Evolutionary conservation across 2,329 filamentous ascomycete species (phyloP), one percentile per base, ranked within the genome.

Genomic region (Cladosporium sp.): DNA sequence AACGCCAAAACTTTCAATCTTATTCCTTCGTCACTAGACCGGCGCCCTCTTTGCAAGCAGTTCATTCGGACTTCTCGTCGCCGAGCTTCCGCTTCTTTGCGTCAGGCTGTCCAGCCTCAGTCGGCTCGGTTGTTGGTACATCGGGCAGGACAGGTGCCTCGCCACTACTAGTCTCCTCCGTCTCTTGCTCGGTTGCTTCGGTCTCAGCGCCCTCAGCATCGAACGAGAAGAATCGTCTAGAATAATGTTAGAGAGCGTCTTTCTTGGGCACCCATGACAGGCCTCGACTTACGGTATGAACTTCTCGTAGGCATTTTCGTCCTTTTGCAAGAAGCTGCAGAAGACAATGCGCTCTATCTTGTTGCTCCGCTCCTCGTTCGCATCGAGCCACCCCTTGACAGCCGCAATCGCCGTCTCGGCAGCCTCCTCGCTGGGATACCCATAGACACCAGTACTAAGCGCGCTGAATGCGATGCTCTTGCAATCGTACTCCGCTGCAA

Each of bases 401-500:
- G 86, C 86, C 34, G 84, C 80, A 61, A 90, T 83, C 1, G 92
- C 95, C 11, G 89, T 84, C n/a, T 82, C 76, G 0, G 92, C 92
- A 0, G 94, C 95, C 48, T 88, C 84, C 0, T 75, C 69, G 71
- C 87, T 91, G 0, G 94, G 94, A 75, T 96, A 98, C 0, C 92
- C 92, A 75, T 97, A 98, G 1, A 97, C 77, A 0, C 94, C 95
- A 0, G 94, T 97, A 74, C 93, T 96, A 66, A 98, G 84, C 23
- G 88, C 89, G 48, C 89, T 88, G 72, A 99, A 97, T 0, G 92
- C 95, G 64, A 98, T 84, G 54, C 86, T 91, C 74, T 83, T 86
- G 72, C 91, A 85, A 1, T 82, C 83, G 63, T 89, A 83, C 60
- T 87, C 77, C 0, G 87, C 88, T 0, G 93, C 93, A n/a, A 96